A percentile compares a stretch with the other conserved stretches of the same genome.
These are phyloP conservation scores for Aspergillus incahuasiensis DNA, from an alignment of 495 filamentous ascomycete species.

Conservation along the genomic window DNA sequence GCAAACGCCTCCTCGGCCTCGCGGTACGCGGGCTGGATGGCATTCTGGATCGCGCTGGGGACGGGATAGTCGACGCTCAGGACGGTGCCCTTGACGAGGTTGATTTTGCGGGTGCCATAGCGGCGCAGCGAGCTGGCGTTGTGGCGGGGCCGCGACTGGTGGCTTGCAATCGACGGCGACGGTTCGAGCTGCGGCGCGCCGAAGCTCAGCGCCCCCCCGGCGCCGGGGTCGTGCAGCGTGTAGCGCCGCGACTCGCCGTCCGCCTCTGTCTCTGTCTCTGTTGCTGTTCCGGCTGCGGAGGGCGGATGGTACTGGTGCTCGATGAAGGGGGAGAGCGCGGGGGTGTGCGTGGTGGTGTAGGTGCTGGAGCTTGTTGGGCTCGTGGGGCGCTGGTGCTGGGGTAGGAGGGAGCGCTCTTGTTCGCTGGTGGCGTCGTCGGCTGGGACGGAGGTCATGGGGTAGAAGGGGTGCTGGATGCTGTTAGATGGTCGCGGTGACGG, in stretches of 20 bases:
- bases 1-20: constrained; percentile 51
- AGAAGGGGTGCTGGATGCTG: neutral
- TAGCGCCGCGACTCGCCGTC: too few species aligned
- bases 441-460: neutral
- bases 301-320: neutral
- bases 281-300: too few species aligned
- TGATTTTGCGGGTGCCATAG: constrained; percentile 90
- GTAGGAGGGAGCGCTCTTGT: too few species aligned
- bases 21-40: constrained; percentile 84
- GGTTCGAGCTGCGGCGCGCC: too few species aligned
- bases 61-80: constrained; percentile 97
- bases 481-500: neutral
- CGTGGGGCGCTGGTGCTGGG: neutral
- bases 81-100: constrained; percentile 90
- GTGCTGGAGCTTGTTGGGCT: neutral
- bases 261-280: too few species aligned
- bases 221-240: too few species aligned
- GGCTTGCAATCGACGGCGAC: too few species aligned
- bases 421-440: neutral
- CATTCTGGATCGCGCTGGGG: constrained; percentile 94
- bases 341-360: neutral
- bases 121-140: constrained; percentile 55
- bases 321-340: neutral
- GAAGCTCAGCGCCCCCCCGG: too few species aligned
- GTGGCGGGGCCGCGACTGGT: too few species aligned